These are phyloP conservation scores for Astragalus membranaceus DNA, from an alignment of 306 rosid genomes.

Conservation along the genomic window DNA sequence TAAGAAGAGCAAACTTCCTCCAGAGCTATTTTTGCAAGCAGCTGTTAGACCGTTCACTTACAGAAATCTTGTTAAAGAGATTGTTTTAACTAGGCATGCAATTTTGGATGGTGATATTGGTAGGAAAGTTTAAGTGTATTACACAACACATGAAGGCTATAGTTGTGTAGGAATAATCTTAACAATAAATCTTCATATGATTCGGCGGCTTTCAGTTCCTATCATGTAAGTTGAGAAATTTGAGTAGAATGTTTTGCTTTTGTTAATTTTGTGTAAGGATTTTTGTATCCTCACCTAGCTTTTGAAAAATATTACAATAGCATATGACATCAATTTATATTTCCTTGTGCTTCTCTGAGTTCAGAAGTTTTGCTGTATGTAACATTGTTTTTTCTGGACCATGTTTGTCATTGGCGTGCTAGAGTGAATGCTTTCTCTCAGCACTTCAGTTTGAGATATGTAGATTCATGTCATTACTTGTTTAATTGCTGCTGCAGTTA, in stretches of 20 bases:
- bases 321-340: not conserved
- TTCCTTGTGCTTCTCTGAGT: not conserved
- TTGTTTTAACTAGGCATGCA: conserved; percentile 84
- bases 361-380: not conserved
- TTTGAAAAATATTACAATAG: not conserved
- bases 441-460: too few relatives aligned
- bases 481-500: too few relatives aligned
- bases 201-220: conserved; percentile 6
- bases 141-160: not conserved
- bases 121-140: conserved; percentile 15
- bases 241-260: conserved; percentile 11
- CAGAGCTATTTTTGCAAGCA: conserved; percentile 70
- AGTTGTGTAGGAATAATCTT: not conserved
- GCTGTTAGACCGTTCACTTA: conserved; percentile 69
- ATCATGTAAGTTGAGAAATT: conserved; percentile 17
- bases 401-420: too few relatives aligned
- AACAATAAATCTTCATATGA: conserved; percentile 3
- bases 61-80: conserved; percentile 85
- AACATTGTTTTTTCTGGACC: not conserved
- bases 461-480: too few relatives aligned
- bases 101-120: conserved; percentile 89
- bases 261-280: not conserved
- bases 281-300: conserved; percentile 8
- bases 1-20: conserved; percentile 72
- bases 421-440: too few relatives aligned